phyloP scores from a whole-genome alignment of 352 stramenopile genomes.

The Phytopythium mirpurense region DNA sequence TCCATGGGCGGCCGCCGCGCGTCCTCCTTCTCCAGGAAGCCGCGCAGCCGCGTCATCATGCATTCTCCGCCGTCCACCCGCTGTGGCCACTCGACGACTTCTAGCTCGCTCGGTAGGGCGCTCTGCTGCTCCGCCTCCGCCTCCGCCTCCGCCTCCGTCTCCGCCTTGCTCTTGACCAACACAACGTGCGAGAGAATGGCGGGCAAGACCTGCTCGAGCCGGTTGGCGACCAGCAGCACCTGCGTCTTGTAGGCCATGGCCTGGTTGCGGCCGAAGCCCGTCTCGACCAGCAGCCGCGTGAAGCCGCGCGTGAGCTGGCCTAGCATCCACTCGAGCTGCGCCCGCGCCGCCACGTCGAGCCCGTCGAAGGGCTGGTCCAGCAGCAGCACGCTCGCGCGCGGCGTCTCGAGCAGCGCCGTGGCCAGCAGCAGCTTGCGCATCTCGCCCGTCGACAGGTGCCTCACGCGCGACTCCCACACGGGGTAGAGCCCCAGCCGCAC shows the following conservation, averaged over 20 bases:
- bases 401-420: constrained; percentile 67
- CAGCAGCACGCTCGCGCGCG: constrained; percentile 72
- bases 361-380: constrained; percentile 93
- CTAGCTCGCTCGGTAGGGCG: constrained; percentile 8
- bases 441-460: constrained; percentile 89
- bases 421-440: constrained; percentile 91
- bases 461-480: constrained; percentile 77
- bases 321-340: constrained; percentile 82
- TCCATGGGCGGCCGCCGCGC: constrained; percentile 26
- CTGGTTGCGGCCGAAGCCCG: constrained; percentile 62
- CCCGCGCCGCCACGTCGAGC: constrained; percentile 79
- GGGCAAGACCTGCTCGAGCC: constrained; percentile 84
- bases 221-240: constrained; percentile 84
- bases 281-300: constrained; percentile 86
- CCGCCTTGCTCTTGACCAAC: constrained; percentile 25
- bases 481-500: constrained; percentile 91
- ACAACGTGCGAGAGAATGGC: constrained; percentile 73
- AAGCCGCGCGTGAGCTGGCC: constrained; percentile 83
- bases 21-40: constrained; percentile 35
- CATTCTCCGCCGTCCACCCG: constrained; percentile 21
- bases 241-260: constrained; percentile 85
- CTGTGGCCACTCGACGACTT: constrained; percentile 30
- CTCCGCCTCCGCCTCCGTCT: neutral
- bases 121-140: neutral
- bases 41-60: constrained; percentile 29